Evolutionary conservation across 164 flowering plant species (phyloP).

Genomic region (Nymphaea thermarum): DNA sequence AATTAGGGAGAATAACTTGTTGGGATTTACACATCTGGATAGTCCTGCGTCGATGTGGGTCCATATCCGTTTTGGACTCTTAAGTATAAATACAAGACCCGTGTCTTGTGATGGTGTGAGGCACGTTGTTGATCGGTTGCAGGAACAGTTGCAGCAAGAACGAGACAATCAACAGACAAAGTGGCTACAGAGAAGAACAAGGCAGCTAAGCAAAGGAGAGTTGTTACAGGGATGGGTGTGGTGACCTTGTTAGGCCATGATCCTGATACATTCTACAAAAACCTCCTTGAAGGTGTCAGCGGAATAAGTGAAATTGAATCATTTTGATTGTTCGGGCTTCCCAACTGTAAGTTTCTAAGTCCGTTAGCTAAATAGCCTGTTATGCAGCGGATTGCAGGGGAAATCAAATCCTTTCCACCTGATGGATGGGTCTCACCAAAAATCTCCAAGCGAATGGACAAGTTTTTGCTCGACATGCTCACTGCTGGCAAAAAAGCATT

Average conservation of each 20-base stretch:
- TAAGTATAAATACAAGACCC: too few relatives aligned
- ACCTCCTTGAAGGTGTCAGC: constrained; percentile 91
- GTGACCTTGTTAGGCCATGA: constrained; percentile 83
- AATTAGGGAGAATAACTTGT: too few relatives aligned
- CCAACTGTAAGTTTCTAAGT: constrained; percentile 50
- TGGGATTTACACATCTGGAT: too few relatives aligned
- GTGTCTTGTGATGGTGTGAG: too few relatives aligned
- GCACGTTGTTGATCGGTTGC: not conserved
- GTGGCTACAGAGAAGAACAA: constrained; percentile 36
- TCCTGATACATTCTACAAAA: constrained; percentile 68
- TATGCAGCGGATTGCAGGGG: constrained; percentile 90
- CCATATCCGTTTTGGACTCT: too few relatives aligned
- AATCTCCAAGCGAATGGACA: constrained; percentile 81
- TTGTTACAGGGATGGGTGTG: constrained; percentile 95
- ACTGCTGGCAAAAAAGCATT: constrained; percentile 98
- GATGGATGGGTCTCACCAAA: constrained; percentile 97
- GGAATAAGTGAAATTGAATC: constrained; percentile 89
- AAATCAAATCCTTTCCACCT: constrained; percentile 81
- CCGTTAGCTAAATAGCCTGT: not conserved
- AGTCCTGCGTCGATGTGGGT: too few relatives aligned
- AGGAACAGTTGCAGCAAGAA: constrained; percentile 64
- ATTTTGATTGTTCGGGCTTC: constrained; percentile 75
- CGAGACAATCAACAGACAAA: constrained; percentile 52
- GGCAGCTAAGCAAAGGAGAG: constrained; percentile 60
- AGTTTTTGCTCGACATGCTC: constrained; percentile 90